Base-by-base conservation (phyloP, 495 filamentous ascomycete genomes). In the Parmelia sp. region DNA sequence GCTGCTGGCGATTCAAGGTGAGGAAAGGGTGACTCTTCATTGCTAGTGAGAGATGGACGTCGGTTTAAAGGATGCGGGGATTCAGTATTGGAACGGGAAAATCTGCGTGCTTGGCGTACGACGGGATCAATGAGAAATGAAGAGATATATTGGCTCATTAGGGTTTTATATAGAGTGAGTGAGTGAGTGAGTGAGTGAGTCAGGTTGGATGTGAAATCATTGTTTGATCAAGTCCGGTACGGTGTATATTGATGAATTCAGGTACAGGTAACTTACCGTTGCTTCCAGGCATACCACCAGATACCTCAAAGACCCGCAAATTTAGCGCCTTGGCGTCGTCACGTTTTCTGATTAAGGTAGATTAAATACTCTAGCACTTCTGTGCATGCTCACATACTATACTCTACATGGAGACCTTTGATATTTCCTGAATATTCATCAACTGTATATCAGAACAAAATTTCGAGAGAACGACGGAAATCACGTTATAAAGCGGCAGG, bases 41-140 rank as follows among this genome's bases (percentile, higher is more conserved):
- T 58, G 23, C 29, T 64, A 9, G 25, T 17, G 17, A 53, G 25
- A 53, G 25, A 31, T 53, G 49, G 49, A 19, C 17, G 49, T 31
- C 29, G 27, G 8, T 53, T 53, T 53, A 25, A 17, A 71, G 61
- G 65, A 71, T 64, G 69, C 71, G 69, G 65, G 73, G 74, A 61
- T 71, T 73, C 70, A 70, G 69, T 61, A 71, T 70, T 69, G 60
- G 76, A 74, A 66, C 78, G 73, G 51, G 87, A 89, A 72, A 88
- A 85, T 65, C 88, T 86, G 65, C 86, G 84, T 65, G 87, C 86
- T 76, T 89, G 84, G 74, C 87, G 87, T 70, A 90, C 78, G 71
- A 90, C 88, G 59, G 89, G 85, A 67, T 89, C 88, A 71, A 90
- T 87, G 65, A 92, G 74, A 69, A 91, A 86, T 37, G 90, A 88